phyloP scores from a whole-genome alignment of 2,329 filamentous ascomycete genomes.

The Venturiaceae sp. region DNA sequence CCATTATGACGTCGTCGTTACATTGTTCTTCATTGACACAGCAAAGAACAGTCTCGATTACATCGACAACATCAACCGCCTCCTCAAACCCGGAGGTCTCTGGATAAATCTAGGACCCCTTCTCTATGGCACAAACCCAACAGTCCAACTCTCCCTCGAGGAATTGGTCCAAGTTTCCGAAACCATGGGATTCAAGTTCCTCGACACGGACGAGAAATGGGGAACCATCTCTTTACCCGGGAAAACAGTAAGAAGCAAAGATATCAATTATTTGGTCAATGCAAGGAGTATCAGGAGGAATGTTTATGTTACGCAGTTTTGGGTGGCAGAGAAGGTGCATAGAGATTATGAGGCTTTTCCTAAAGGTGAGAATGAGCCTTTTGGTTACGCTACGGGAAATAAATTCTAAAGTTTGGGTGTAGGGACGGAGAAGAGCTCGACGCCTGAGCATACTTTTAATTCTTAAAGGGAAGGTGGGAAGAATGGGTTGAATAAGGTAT shows the following conservation, averaged over 20 bases:
- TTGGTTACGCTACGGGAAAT: background rate
- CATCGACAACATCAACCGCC: constrained; percentile 4
- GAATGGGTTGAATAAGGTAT: no score
- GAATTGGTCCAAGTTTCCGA: constrained; percentile 6
- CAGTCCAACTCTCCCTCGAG: constrained; percentile 2
- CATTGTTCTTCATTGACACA: constrained; percentile 9
- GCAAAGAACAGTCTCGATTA: constrained; percentile 6
- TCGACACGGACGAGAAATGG: constrained; percentile 1
- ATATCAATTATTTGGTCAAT: constrained; percentile 5
- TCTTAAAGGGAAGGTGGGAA: background rate
- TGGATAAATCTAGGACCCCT: constrained; percentile 8
- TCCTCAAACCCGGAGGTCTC: constrained; percentile 7
- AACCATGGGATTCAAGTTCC: constrained; percentile 8
- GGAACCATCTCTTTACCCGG: constrained; percentile 1
- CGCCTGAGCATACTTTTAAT: background rate
- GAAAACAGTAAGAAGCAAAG: background rate
- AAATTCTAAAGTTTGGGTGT: background rate
- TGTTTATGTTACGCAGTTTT: constrained; percentile 4
- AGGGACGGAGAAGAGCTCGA: background rate
- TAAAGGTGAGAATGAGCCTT: background rate
- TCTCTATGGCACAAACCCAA: background rate
- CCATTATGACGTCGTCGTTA: constrained; percentile 3
- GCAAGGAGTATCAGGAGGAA: background rate
- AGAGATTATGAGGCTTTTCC: constrained; percentile 1
- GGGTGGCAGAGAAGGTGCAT: constrained; percentile 4